Base-by-base conservation (phyloP, 2,329 filamentous ascomycete species). In the Aspergillus oerlinghausenensis region DNA sequence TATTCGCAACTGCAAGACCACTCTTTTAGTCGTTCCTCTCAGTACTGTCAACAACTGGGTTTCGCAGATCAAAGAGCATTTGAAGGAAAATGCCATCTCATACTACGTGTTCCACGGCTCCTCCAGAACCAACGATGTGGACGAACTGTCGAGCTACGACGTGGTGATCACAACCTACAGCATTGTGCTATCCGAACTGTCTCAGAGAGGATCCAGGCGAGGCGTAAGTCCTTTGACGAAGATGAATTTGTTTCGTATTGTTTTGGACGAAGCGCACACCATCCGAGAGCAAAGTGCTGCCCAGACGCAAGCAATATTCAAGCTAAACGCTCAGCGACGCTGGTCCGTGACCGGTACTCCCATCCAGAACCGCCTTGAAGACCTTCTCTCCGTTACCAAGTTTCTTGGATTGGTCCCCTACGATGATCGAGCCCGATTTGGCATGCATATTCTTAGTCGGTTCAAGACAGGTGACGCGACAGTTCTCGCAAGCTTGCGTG, bases 301-400 rank as follows among this genome's bases (percentile, higher is more conserved):
- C 43, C 88, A 93, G 63, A 95, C 92, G 54, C 91, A 92, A 70
- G 90, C 90, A 3, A 90, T 94, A 21, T 92, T 91, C 62, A 83
- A 85, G 21, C 79, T 97, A 2, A 82, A 89, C 58, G 90, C 92
- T 2, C 84, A 89, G 67, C 85, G 92, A 32, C 87, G 92, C 35
- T 99, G 94, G 94, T 93, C 92, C 2, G 90, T 97, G n/a, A 97
- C 94, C 0, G 94, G 93, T 54, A 97, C 94, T 0, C 94, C 92
- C 0, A 90, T 97, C 8, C 93, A 97, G 73, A 99, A 99, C 69
- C 87, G 90, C 3, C 81, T 97, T 2, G 92, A 95, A 62, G 94
- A 99, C 70, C 81, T 97, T 23, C 89, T 90, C 14, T 89, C 93
- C 1, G 79, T 97, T 2, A 86, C 96, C 57, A 89, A 88, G 32